Conservation (phyloP, 306 rosid genomes). For the Vigna trinervia region DNA sequence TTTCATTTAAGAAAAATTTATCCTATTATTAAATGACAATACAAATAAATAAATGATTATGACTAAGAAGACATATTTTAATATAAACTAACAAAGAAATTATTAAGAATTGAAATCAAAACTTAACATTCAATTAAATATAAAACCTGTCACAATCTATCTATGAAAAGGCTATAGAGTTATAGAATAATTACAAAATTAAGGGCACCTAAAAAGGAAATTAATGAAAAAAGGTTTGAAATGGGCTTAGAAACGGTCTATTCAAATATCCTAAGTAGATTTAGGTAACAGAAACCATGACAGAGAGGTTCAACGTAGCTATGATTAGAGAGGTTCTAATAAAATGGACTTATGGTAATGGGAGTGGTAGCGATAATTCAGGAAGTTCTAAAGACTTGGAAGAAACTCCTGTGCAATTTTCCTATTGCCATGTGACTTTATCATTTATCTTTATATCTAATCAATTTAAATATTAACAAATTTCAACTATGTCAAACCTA, state of each 20-base stretch:
- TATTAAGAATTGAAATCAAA: too few relatives aligned
- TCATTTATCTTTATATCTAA: too few relatives aligned
- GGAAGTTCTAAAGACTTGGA: conserved; percentile 30
- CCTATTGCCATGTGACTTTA: conserved; percentile 43
- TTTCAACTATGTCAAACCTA: too few relatives aligned
- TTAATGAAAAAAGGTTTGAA: conserved; percentile 34
- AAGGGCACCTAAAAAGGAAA: conserved; percentile 33
- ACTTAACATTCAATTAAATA: too few relatives aligned
- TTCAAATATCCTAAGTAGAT: conserved; percentile 48
- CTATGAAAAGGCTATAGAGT: too few relatives aligned
- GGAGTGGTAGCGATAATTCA: conserved; percentile 47
- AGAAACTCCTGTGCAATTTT: not conserved
- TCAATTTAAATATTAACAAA: too few relatives aligned
- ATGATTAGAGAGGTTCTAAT: conserved; percentile 41
- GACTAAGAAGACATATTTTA: too few relatives aligned
- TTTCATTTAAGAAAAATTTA: too few relatives aligned
- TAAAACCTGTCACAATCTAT: too few relatives aligned
- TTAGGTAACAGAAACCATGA: conserved; percentile 43
- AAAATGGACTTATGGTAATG: not conserved
- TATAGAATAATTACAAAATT: conserved; percentile 24
- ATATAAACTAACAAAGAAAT: too few relatives aligned
- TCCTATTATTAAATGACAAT: too few relatives aligned
- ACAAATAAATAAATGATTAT: too few relatives aligned
- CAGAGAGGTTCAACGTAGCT: conserved; percentile 37
- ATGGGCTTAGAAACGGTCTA: conserved; percentile 37